Base-by-base conservation (phyloP, 2,329 filamentous ascomycete genomes). In the Colletotrichum navitas region DNA sequence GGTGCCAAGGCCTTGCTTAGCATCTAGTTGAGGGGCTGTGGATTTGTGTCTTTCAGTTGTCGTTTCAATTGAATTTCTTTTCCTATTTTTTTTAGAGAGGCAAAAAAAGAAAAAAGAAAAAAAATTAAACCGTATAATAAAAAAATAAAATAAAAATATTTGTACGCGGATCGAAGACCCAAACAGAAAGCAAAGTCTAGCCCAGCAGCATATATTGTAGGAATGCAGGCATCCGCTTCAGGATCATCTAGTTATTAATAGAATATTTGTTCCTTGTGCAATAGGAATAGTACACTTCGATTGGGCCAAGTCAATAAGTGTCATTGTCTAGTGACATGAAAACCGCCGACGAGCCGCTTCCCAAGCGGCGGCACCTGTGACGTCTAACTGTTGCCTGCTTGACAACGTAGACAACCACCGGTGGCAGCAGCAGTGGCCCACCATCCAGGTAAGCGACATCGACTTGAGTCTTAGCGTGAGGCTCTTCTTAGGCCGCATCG, bases 1-100 rank as follows among this genome's bases (percentile, higher is more conserved):
- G 95, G 94, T 58, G 96, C 95, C 36, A 88, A 86, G 75, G 94
- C 93, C 21, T 85, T 97, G 62, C 82, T 97, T 73, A 80, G 77
- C 39, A 74, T 79, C 6, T 75, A 59, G 63, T 36, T 5, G 12
- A 47, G 8, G 21, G 45, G 21, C n/a, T 49, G 24, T 5, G 1
- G 18, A 41, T 29, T 21, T 11, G 26, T 58, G 18, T 56, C 16
- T 41, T 51, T 49, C 26, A n/a, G 18, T 58, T 26, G 41, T 29
- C 34, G 32, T 55, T 63, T 36, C 4, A 41, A 26, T 18, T 39
- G 10, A 11, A 11, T 36, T 24, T 47, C 10, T 45, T 6, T 36
- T 6, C 2, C 2, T 29, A 29, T 39, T n/a, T n/a, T 39, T 24
- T 7, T 18, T 10, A 12, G 16, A 24, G 14, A 12, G 29, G 12